Conservation (phyloP, 768 basidiomycete species). For the Calocera cornea region DNA sequence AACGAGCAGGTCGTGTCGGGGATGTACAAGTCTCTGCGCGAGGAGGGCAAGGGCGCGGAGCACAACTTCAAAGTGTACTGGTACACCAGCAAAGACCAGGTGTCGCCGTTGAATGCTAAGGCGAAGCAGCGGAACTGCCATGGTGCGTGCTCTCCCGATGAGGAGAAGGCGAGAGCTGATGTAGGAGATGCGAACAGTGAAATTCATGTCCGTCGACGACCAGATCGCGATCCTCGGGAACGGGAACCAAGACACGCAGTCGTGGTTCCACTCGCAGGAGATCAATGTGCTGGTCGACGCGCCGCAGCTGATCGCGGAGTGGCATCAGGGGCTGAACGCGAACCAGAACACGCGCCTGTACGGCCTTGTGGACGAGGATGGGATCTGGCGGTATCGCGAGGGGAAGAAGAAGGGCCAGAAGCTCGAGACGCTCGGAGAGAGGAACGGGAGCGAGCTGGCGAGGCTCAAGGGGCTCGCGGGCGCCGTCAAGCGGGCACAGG, state of each 20-base stretch:
- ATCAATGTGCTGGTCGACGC: slow-evolving; percentile 52
- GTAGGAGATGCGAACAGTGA: slow-evolving; percentile 27
- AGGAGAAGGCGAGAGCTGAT: neutral
- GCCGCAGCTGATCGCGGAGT: slow-evolving; percentile 36
- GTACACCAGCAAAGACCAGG: slow-evolving; percentile 53
- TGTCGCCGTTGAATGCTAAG: slow-evolving; percentile 48
- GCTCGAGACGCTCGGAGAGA: neutral
- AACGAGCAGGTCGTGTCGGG: slow-evolving; percentile 53
- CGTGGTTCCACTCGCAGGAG: slow-evolving; percentile 62
- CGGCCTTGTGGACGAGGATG: slow-evolving; percentile 37
- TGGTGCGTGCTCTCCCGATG: slow-evolving; percentile 21
- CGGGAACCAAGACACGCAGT: slow-evolving; percentile 58
- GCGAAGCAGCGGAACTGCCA: slow-evolving; percentile 60
- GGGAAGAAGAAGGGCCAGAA: slow-evolving; percentile 18
- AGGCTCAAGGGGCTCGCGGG: slow-evolving; percentile 32
- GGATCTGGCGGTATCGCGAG: slow-evolving; percentile 42
- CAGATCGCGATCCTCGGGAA: slow-evolving; percentile 52
- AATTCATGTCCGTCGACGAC: slow-evolving; percentile 55
- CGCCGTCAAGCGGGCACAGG: slow-evolving; percentile 31
- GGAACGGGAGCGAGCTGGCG: neutral
- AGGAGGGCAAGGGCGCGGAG: slow-evolving; percentile 31
- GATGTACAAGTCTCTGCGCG: slow-evolving; percentile 40
- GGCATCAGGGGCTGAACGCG: slow-evolving; percentile 38
- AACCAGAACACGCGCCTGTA: slow-evolving; percentile 46
- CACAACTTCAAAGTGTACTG: slow-evolving; percentile 41